These are phyloP conservation scores for Silybum marianum DNA, from an alignment of 129 eudicot species.

Conservation along the genomic window DNA sequence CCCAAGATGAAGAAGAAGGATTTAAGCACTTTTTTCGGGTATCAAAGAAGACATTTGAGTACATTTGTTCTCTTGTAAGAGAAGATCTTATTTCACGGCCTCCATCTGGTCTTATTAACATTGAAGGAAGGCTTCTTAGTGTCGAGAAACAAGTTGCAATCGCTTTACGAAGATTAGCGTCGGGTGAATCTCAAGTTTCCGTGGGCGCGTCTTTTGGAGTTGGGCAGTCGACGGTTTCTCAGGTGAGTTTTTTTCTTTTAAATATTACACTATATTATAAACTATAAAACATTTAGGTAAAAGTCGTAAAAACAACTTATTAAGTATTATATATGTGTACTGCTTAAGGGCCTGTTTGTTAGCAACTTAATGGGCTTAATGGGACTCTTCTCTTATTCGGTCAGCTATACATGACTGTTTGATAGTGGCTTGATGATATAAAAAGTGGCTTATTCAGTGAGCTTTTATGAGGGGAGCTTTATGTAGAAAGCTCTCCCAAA, in stretches of 20 bases:
- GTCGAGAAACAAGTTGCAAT: conserved; percentile 99
- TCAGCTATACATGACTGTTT: too few relatives aligned
- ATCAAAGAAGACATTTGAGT: conserved; percentile 81
- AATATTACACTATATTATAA: neutral
- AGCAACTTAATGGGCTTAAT: too few relatives aligned
- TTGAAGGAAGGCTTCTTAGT: conserved; percentile 95
- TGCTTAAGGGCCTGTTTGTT: too few relatives aligned
- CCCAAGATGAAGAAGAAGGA: conserved; percentile 72
- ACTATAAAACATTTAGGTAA: neutral
- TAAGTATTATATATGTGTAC: neutral
- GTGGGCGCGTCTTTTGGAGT: conserved; percentile 95
- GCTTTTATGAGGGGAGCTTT: too few relatives aligned
- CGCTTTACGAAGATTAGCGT: conserved; percentile 89
- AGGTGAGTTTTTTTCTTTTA: conserved; percentile 56
- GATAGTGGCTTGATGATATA: too few relatives aligned
- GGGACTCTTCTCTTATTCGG: too few relatives aligned
- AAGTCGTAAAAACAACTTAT: neutral
- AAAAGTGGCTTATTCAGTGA: too few relatives aligned
- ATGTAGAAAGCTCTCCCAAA: too few relatives aligned
- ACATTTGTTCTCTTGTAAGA: conserved; percentile 82
- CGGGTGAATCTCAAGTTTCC: conserved; percentile 95
- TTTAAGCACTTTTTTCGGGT: conserved; percentile 87
- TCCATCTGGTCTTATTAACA: conserved; percentile 95
- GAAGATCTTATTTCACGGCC: conserved; percentile 92
- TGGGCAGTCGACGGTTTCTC: conserved; percentile 98